A percentile compares a stretch with the other conserved stretches of the same genome.
Conservation (phyloP, 306 rosid species). For the Herpetospermum pedunculosum region DNA sequence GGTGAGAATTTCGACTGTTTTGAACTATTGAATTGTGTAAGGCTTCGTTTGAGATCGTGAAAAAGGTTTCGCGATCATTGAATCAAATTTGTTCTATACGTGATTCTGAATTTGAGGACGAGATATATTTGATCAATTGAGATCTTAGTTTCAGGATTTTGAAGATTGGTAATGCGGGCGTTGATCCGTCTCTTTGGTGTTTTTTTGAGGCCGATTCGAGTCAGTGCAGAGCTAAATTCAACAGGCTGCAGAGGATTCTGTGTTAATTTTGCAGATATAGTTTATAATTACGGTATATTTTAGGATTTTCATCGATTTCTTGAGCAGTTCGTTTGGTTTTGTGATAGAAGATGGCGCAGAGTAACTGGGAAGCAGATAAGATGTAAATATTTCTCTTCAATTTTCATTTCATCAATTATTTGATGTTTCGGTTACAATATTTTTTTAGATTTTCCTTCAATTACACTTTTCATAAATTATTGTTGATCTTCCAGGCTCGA, state of each 20-base stretch:
- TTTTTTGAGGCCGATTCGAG: conserved; percentile 31
- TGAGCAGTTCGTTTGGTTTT: conserved; percentile 22
- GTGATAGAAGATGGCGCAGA: conserved; percentile 58
- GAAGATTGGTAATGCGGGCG: conserved; percentile 30
- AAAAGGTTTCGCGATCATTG: background rate
- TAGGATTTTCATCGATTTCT: background rate
- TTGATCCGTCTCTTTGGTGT: conserved; percentile 36
- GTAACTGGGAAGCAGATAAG: conserved; percentile 98
- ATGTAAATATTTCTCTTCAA: conserved; percentile 31
- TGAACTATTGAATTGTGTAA: background rate
- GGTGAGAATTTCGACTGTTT: conserved; percentile 9
- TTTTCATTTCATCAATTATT: background rate
- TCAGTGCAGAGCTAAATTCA: conserved; percentile 23
- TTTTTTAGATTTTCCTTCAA: background rate
- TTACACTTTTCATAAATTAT: background rate
- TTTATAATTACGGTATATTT: conserved; percentile 2
- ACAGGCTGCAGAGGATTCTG: background rate
- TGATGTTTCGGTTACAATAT: background rate
- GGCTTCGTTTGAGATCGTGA: background rate
- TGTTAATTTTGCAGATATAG: conserved; percentile 1
- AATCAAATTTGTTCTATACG: conserved; percentile 7
- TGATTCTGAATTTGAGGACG: conserved; percentile 15
- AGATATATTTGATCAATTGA: conserved; percentile 14
- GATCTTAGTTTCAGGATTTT: conserved; percentile 29
- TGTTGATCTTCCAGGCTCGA: conserved; percentile 60